phyloP scores from a whole-genome alignment of 257 asterid genomes.

The Penstemon newberryi region DNA sequence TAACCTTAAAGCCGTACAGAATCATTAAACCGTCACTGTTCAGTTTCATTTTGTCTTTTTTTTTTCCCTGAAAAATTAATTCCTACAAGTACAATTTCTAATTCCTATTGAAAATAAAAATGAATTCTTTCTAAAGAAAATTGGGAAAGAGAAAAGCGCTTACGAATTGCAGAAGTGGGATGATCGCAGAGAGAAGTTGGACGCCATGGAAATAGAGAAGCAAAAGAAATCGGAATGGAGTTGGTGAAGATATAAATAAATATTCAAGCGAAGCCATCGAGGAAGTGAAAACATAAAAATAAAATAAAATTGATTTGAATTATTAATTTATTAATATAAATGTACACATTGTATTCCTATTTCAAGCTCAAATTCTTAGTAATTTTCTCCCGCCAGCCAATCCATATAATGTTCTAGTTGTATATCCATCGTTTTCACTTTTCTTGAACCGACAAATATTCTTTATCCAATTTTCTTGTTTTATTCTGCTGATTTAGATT shows the following conservation, averaged over 20 bases:
- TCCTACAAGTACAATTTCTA: neutral
- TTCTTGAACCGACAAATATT: conserved; percentile 7
- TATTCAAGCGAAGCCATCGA: conserved; percentile 55
- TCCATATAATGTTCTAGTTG: conserved; percentile 8
- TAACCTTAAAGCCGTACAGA: neutral
- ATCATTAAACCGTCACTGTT: neutral
- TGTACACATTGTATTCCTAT: neutral
- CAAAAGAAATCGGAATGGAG: conserved; percentile 26
- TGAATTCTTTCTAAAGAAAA: no score
- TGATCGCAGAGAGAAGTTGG: conserved; percentile 42
- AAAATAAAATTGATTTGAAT: neutral
- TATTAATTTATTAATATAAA: no score
- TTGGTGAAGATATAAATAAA: conserved; percentile 29
- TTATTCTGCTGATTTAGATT: neutral
- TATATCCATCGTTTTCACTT: conserved; percentile 27
- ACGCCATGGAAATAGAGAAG: conserved; percentile 49
- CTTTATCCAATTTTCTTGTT: conserved; percentile 23
- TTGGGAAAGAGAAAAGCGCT: conserved; percentile 24
- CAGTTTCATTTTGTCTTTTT: no score
- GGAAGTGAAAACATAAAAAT: conserved; percentile 31
- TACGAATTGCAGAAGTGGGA: conserved; percentile 43
- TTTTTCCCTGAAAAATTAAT: neutral
- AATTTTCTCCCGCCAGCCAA: conserved; percentile 44
- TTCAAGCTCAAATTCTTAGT: conserved; percentile 32
- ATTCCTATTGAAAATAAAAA: neutral